These are phyloP conservation scores for Zymoseptoria crescenta DNA, from an alignment of 2,329 filamentous ascomycete genomes.

Conservation along the genomic window DNA sequence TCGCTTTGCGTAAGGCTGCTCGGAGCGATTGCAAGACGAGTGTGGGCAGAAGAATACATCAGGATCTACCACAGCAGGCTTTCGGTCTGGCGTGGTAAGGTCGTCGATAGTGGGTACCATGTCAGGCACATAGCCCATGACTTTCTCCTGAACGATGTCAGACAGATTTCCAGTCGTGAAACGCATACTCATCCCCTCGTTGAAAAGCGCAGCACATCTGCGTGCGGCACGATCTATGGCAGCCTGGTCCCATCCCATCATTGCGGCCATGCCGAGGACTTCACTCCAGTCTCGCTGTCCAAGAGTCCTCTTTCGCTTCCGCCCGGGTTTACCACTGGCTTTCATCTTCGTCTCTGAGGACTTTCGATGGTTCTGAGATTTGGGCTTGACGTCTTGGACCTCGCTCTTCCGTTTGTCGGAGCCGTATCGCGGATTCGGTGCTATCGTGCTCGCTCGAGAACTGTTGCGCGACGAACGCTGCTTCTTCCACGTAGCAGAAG, in stretches of 20 bases:
- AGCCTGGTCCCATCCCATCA: slow-evolving; percentile 59
- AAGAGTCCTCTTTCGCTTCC: slow-evolving; percentile 16
- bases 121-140: slow-evolving; percentile 31
- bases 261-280: slow-evolving; percentile 67
- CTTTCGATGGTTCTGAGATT: neutral
- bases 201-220: slow-evolving; percentile 70
- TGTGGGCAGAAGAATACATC: slow-evolving; percentile 19
- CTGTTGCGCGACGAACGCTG: slow-evolving; percentile 6
- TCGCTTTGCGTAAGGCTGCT: slow-evolving; percentile 17
- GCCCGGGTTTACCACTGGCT: neutral
- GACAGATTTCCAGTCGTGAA: slow-evolving; percentile 16
- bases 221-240: slow-evolving; percentile 62
- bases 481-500: slow-evolving; percentile 1
- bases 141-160: slow-evolving; percentile 14
- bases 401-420: slow-evolving; percentile 3
- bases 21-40: slow-evolving; percentile 20
- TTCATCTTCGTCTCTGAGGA: neutral
- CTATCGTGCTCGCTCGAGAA: neutral
- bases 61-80: neutral
- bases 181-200: slow-evolving; percentile 51
- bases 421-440: neutral
- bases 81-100: neutral
- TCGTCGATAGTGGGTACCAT: slow-evolving; percentile 24
- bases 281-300: slow-evolving; percentile 74
- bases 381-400: neutral